Evolutionary conservation across 352 stramenopile species (phyloP).

Genomic region (Hyaloperonospora arabidopsidis): DNA sequence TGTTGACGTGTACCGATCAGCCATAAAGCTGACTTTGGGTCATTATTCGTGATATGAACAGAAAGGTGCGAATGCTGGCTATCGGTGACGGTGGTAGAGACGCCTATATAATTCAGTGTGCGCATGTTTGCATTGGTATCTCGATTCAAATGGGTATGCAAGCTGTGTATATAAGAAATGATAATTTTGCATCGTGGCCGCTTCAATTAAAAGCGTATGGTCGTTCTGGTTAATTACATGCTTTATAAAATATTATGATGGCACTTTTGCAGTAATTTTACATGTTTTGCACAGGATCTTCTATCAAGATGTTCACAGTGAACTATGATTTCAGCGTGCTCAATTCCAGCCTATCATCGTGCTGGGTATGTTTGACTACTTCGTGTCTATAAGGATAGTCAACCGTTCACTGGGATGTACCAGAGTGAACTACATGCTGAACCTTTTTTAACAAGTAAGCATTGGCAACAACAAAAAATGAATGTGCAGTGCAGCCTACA

Average conservation of each 20-base stretch:
- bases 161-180: conserved; percentile 92
- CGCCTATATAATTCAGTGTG: conserved; percentile 91
- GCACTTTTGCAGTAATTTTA: conserved; percentile 87
- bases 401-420: conserved; percentile 72
- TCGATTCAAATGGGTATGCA: conserved; percentile 88
- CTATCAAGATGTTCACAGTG: conserved; percentile 79
- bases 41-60: conserved; percentile 44
- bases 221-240: conserved; percentile 91
- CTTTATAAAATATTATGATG: conserved; percentile 99
- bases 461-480: conserved; percentile 86
- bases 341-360: conserved; percentile 89
- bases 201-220: conserved; percentile 95
- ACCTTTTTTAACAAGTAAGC: conserved; percentile 73
- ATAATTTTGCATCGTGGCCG: conserved; percentile 96
- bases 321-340: conserved; percentile 91
- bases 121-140: conserved; percentile 88
- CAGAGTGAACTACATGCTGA: conserved; percentile 60
- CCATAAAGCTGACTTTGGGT: conserved; percentile 77
- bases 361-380: conserved; percentile 70
- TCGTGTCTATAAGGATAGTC: conserved; percentile 59
- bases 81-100: conserved; percentile 93
- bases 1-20: conserved; percentile 75
- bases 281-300: conserved; percentile 89
- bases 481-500: conserved; percentile 76
- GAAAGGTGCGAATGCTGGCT: conserved; percentile 59